Evolutionary conservation across 108 stramenopile species (phyloP).

Genomic region (Fistulifera pelliculosa): DNA sequence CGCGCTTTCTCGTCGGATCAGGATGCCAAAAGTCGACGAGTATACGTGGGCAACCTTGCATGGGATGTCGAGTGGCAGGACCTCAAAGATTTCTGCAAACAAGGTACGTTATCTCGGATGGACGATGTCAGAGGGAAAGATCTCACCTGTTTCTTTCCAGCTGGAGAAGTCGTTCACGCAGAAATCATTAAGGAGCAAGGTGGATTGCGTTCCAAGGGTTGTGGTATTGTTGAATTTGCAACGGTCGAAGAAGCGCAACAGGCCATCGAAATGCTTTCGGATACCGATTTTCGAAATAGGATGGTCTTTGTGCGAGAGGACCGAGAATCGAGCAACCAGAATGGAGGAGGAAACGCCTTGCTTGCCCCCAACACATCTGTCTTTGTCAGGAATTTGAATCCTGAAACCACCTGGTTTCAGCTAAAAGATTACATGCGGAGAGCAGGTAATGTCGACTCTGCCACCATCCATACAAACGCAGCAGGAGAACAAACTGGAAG

Average conservation of each 20-base stretch:
- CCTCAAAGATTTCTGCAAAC: constrained; percentile 89
- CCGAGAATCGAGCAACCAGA: constrained; percentile 38
- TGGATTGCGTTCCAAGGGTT: constrained; percentile 81
- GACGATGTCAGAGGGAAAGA: no score
- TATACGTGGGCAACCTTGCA: constrained; percentile 84
- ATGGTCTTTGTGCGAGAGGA: constrained; percentile 81
- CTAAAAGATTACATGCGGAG: constrained; percentile 91
- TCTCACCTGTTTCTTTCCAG: constrained; percentile 4
- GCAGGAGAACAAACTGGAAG: constrained; percentile 86
- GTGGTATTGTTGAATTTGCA: constrained; percentile 86
- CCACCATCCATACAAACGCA: constrained; percentile 69
- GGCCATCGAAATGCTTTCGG: constrained; percentile 68
- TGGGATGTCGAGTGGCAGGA: constrained; percentile 79
- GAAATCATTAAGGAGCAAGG: constrained; percentile 77
- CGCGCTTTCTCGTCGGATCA: constrained; percentile 34
- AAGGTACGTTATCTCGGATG: not conserved
- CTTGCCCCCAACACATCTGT: constrained; percentile 33
- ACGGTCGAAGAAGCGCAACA: constrained; percentile 64
- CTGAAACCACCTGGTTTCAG: constrained; percentile 84
- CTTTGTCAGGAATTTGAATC: constrained; percentile 81
- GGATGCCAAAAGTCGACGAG: constrained; percentile 42
- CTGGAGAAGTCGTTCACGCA: constrained; percentile 76
- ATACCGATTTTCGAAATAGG: constrained; percentile 70
- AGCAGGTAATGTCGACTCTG: constrained; percentile 85
- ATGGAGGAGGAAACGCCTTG: constrained; percentile 1